A percentile compares a stretch with the other conserved stretches of the same genome.
Conservation (phyloP, 768 basidiomycete genomes). For the Mrakia frigida region DNA sequence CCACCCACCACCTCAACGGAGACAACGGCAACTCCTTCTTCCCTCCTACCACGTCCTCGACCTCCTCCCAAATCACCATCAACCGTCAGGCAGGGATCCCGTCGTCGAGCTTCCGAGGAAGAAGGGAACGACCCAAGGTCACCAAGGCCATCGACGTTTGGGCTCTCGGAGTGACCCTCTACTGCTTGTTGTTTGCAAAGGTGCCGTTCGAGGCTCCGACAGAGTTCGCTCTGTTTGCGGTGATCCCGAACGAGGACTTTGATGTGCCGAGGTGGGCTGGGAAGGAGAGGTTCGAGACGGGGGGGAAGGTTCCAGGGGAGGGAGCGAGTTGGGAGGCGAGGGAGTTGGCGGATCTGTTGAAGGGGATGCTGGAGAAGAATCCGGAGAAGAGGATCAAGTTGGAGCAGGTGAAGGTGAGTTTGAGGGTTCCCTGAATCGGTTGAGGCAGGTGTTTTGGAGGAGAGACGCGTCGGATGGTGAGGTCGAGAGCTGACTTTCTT, state of each 20-base stretch:
- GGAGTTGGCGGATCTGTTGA: conserved; percentile 65
- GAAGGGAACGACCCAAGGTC: conserved; percentile 50
- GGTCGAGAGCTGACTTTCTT: not conserved
- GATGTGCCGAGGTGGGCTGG: conserved; percentile 65
- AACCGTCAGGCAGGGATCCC: not conserved
- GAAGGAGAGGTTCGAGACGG: conserved; percentile 59
- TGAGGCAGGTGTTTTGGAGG: not conserved
- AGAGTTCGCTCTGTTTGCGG: conserved; percentile 72
- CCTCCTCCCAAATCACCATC: conserved; percentile 7
- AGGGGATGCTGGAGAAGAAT: conserved; percentile 75
- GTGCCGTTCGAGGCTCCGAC: conserved; percentile 68
- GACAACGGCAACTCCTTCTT: conserved; percentile 28
- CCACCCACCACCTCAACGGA: conserved; percentile 28
- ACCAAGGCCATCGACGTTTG: conserved; percentile 95
- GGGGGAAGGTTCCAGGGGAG: conserved; percentile 49
- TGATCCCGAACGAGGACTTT: conserved; percentile 75
- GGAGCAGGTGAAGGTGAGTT: conserved; percentile 70
- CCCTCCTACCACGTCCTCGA: conserved; percentile 15
- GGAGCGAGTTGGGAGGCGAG: conserved; percentile 50
- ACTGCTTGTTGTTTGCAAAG: conserved; percentile 83
- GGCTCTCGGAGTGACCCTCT: conserved; percentile 94
- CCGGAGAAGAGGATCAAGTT: conserved; percentile 66
- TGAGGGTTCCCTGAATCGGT: not conserved
- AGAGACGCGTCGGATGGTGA: not conserved
- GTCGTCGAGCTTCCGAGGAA: not conserved